phyloP scores from a whole-genome alignment of 495 filamentous ascomycete species.

The Penicillium alfredii region DNA sequence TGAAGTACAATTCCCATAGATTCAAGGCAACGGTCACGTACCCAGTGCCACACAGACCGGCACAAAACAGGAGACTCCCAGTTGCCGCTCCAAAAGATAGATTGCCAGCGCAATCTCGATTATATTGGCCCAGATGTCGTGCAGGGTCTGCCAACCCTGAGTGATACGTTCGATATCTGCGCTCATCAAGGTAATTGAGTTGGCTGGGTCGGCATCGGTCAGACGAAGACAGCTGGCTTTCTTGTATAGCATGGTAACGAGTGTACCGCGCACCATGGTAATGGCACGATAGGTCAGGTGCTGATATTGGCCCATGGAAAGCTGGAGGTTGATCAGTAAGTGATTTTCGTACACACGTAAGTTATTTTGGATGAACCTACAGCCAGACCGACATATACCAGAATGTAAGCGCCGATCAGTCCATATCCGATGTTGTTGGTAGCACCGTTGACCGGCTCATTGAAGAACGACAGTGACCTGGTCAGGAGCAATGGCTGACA shows the following conservation, averaged over 20 bases:
- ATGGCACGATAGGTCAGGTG: conserved; percentile 53
- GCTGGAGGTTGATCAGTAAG: conserved; percentile 11
- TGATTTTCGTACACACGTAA: conserved; percentile 31
- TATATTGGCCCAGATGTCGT: conserved; percentile 55
- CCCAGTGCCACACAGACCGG: conserved; percentile 50
- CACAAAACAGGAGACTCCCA: conserved; percentile 46
- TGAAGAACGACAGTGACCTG: conserved; percentile 42
- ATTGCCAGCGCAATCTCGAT: conserved; percentile 56
- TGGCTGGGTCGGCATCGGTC: conserved; percentile 41
- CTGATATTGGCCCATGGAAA: conserved; percentile 44
- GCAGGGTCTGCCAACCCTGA: conserved; percentile 41
- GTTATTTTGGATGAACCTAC: conserved; percentile 50
- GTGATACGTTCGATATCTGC: conserved; percentile 54
- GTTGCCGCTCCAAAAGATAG: conserved; percentile 49
- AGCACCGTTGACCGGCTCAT: conserved; percentile 30
- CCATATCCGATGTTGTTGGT: conserved; percentile 53
- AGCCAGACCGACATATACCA: conserved; percentile 58
- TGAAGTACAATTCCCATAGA: not conserved
- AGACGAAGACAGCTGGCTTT: conserved; percentile 40
- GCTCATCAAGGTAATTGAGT: conserved; percentile 58
- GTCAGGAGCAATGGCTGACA: conserved; percentile 61
- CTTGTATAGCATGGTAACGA: conserved; percentile 53
- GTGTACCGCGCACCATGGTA: conserved; percentile 53
- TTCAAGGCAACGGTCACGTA: conserved; percentile 17
- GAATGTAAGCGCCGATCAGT: conserved; percentile 56